A percentile compares a stretch with the other conserved stretches of the same genome.
Evolutionary conservation across 108 stramenopile genomes (phyloP).

Genomic region (Aurantiochytrium sp.): DNA sequence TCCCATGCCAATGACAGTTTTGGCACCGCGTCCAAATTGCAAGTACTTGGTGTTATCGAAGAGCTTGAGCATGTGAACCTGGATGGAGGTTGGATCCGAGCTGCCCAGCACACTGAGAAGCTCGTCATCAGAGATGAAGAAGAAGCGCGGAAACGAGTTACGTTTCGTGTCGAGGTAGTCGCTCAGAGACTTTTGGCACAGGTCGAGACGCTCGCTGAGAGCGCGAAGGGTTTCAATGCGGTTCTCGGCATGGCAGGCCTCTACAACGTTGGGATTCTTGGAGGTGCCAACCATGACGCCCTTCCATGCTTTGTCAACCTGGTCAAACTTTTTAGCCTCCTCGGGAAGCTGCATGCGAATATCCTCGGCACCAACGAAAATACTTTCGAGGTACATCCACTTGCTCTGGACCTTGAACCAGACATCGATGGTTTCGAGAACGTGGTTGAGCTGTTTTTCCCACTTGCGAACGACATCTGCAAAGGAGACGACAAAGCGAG

Average conservation of each 20-base stretch:
- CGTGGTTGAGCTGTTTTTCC: constrained; percentile 51
- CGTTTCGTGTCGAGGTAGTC: constrained; percentile 65
- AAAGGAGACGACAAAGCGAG: constrained; percentile 54
- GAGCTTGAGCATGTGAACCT: constrained; percentile 63
- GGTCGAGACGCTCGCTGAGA: constrained; percentile 50
- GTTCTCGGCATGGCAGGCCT: constrained; percentile 48
- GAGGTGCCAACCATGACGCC: constrained; percentile 46
- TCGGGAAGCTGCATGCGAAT: constrained; percentile 57
- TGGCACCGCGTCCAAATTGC: constrained; percentile 42
- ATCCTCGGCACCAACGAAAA: constrained; percentile 53
- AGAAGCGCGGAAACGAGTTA: constrained; percentile 60
- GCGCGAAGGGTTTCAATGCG: constrained; percentile 37
- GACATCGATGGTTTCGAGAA: constrained; percentile 52
- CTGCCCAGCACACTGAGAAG: constrained; percentile 57
- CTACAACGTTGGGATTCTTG: constrained; percentile 52
- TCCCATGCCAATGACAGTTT: constrained; percentile 45
- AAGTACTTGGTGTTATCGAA: constrained; percentile 62
- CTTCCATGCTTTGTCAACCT: constrained; percentile 59
- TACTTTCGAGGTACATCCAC: constrained; percentile 64
- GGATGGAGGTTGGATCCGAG: constrained; percentile 52
- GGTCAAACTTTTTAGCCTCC: constrained; percentile 61
- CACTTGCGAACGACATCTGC: constrained; percentile 51
- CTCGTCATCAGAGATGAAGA: constrained; percentile 70
- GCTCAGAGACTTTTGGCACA: constrained; percentile 54
- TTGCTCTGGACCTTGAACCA: constrained; percentile 61